phyloP scores from a whole-genome alignment of 192 early-diverging fungal species.

The Cladochytrium replicatum region DNA sequence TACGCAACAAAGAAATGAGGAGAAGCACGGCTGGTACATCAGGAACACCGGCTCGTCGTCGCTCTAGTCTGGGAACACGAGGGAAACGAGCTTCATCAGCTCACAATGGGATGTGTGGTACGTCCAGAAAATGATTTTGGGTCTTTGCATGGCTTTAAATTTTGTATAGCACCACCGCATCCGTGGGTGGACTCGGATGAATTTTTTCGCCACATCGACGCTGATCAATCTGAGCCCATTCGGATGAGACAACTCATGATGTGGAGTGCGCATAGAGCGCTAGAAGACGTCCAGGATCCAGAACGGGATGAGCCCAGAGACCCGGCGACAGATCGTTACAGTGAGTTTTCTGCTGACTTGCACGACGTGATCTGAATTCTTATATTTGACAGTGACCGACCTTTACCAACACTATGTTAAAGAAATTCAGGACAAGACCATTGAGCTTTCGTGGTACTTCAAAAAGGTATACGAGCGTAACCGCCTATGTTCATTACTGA shows the following conservation, averaged over 20 bases:
- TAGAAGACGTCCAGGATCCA: constrained; percentile 1
- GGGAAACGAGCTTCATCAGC: constrained; percentile 16
- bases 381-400: neutral
- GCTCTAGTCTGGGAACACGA: constrained; percentile 25
- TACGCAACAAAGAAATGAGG: constrained; percentile 16
- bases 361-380: neutral
- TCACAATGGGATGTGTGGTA: constrained; percentile 18
- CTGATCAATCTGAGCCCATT: constrained; percentile 52
- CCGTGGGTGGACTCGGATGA: constrained; percentile 39
- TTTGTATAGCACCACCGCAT: constrained; percentile 44
- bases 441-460: too few relatives aligned
- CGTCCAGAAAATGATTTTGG: neutral
- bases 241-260: constrained; percentile 56
- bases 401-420: constrained; percentile 7
- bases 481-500: too few relatives aligned
- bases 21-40: constrained; percentile 2
- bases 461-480: too few relatives aligned
- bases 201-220: constrained; percentile 59
- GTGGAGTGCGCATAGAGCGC: constrained; percentile 49
- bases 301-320: neutral
- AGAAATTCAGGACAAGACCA: constrained; percentile 28
- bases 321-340: neutral
- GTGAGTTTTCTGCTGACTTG: neutral
- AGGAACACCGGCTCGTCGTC: too few relatives aligned
- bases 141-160: neutral